Evolutionary conservation across 306 rosid genomes (phyloP), one percentile per base, ranked within the genome.

Genomic region (Quercus berberidifolia): DNA sequence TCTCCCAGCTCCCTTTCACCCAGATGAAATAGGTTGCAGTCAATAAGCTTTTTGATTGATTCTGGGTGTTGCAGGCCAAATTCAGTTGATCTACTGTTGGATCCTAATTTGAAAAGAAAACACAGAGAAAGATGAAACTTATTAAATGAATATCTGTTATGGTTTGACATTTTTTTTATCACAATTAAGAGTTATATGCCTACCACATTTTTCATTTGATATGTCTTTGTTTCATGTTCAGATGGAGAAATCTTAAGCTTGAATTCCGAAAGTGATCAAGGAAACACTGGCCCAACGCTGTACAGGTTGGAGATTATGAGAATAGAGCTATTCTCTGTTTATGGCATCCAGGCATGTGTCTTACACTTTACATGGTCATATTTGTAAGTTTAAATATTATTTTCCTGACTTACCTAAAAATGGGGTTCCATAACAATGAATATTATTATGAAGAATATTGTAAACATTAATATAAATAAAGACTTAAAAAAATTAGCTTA

Each of bases 291-390:
- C 70, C 85, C 85, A 77, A 81, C 87, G 55, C 87, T 92, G 80
- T 94, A 94, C 81, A 81, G 88, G 76, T 81, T 94, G 90, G 97
- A 92, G 90, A 87, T 89, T 43, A 80, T 90, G 86, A 83, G 88
- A 89, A 90, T 94, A 74, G 90, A 90, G 86, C 88, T 94, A 68
- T 87, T 88, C 90, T 87, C 97, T 13, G 83, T 91, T 25, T 94
- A 94, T 84, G 99, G 99, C 73, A 76, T 81, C 86, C 95, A 94
- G 99, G 99, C 88, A 84, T 77, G 99, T 87, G 57, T 83, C 85
- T 74, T 51, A 82, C 69, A 68, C 73, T 62, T 78, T 63, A 1
- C 64, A 28, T 56, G 30, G n/a, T 51, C 75, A 9, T 80, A 41
- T 73, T 56, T 82, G 41, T 55, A 31, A 56, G 31, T 67, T 69